These are phyloP conservation scores for Butyriboletus appendiculatus DNA, from an alignment of 1,284 basidiomycete species.

Conservation along the genomic window DNA sequence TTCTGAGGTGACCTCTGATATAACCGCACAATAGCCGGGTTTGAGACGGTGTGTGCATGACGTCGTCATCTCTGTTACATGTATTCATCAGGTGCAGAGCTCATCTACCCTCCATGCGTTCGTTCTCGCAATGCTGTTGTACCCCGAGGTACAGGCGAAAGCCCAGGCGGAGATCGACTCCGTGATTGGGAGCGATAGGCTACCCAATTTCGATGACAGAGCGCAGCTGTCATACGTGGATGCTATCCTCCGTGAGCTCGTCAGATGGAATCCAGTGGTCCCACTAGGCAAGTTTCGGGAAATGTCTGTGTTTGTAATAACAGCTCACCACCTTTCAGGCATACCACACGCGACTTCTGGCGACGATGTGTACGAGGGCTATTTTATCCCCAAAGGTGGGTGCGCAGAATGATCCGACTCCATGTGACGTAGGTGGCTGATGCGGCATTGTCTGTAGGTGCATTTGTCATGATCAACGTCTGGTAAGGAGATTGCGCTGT, in stretches of 20 bases:
- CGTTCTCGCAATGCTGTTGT: slow-evolving; percentile 40
- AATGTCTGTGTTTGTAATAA: slow-evolving; percentile 3
- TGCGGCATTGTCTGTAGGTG: slow-evolving; percentile 15
- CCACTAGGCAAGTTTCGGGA: slow-evolving; percentile 31
- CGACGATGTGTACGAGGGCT: slow-evolving; percentile 34
- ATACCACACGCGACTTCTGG: slow-evolving; percentile 28
- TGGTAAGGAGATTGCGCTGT: slow-evolving; percentile 13
- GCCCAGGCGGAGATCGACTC: slow-evolving; percentile 37
- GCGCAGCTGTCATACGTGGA: slow-evolving; percentile 36
- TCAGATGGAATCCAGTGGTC: slow-evolving; percentile 38
- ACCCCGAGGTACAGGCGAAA: slow-evolving; percentile 38
- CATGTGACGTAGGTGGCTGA: slow-evolving; percentile 6
- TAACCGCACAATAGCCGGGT: slow-evolving; percentile 22
- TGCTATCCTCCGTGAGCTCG: slow-evolving; percentile 39
- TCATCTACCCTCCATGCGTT: slow-evolving; percentile 31
- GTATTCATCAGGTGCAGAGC: slow-evolving; percentile 17
- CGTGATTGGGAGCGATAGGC: slow-evolving; percentile 31
- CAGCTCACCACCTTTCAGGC: slow-evolving; percentile 16
- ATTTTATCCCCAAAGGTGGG: slow-evolving; percentile 30
- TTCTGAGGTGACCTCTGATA: neutral
- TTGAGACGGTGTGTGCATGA: slow-evolving; percentile 25
- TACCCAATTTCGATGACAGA: slow-evolving; percentile 39
- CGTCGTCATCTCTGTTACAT: neutral
- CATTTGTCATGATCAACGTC: slow-evolving; percentile 31
- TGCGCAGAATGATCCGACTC: neutral